A percentile compares a stretch with the other conserved stretches of the same genome.
phyloP scores from a whole-genome alignment of 202 grass and related monocot species.

The Musa balbisiana region DNA sequence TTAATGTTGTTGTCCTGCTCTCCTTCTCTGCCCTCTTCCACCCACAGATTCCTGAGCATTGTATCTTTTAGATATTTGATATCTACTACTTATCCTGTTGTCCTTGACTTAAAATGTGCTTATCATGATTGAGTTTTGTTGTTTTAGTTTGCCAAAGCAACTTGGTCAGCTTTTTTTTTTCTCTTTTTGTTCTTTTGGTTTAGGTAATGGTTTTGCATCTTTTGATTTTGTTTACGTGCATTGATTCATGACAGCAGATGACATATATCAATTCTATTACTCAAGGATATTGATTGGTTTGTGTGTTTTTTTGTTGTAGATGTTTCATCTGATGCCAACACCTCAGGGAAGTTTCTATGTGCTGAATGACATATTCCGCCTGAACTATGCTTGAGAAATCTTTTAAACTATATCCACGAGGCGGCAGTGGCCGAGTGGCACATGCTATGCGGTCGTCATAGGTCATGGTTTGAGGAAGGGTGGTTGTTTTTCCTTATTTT shows the following conservation, averaged over 20 bases:
- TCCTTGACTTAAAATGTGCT: neutral
- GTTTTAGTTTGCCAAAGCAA: neutral
- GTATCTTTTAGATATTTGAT: too few relatives aligned
- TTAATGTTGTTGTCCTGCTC: too few relatives aligned
- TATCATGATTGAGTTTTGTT: neutral
- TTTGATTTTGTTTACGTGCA: neutral
- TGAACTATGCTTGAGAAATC: neutral
- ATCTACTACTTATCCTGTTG: neutral
- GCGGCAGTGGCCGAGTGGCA: neutral
- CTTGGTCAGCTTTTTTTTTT: neutral
- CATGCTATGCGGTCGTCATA: neutral
- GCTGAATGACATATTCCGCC: slow-evolving; percentile 6
- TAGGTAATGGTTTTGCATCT: neutral
- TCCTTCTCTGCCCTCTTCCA: too few relatives aligned
- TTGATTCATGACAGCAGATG: neutral
- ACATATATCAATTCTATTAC: neutral
- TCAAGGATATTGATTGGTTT: neutral
- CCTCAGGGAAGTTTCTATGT: slow-evolving; percentile 8
- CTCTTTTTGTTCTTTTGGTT: neutral
- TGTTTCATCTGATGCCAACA: slow-evolving; percentile 1
- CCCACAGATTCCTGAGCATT: too few relatives aligned
- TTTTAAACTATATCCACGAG: neutral
- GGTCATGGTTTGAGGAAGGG: neutral
- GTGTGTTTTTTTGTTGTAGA: neutral
- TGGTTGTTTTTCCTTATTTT: too few relatives aligned